Conservation (phyloP, 2,329 filamentous ascomycete species). For the Paramyrothecium sp. region DNA sequence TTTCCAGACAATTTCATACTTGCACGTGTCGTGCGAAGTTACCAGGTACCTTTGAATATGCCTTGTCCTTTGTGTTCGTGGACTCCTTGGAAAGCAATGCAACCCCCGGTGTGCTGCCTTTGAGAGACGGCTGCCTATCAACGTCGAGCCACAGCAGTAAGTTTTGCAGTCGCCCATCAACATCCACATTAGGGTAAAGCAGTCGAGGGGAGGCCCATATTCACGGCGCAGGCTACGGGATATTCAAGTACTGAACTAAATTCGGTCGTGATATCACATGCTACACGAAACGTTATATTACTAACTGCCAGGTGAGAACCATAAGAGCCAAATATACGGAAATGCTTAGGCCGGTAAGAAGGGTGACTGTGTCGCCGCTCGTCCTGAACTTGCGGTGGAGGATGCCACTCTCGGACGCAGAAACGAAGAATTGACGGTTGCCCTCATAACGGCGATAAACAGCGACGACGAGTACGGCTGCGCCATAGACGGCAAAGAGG, state of each 20-base stretch:
- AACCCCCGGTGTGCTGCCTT: too few species aligned
- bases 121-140: too few species aligned
- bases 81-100: too few species aligned
- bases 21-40: too few species aligned
- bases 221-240: background rate
- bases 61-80: too few species aligned
- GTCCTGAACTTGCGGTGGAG: constrained; percentile 58
- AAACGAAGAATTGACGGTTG: constrained; percentile 86
- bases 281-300: constrained; percentile 17
- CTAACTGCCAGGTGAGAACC: constrained; percentile 51
- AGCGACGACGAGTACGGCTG: constrained; percentile 78
- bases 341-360: constrained; percentile 56
- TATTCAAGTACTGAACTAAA: too few species aligned
- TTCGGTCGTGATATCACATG: background rate
- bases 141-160: too few species aligned
- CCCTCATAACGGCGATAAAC: constrained; percentile 86
- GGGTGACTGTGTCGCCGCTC: constrained; percentile 59
- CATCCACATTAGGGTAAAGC: too few species aligned
- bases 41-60: too few species aligned
- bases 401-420: constrained; percentile 27
- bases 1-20: too few species aligned
- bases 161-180: too few species aligned
- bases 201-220: too few species aligned
- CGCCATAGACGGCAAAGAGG: constrained; percentile 88
- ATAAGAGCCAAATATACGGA: constrained; percentile 57